phyloP scores from a whole-genome alignment of 495 filamentous ascomycete genomes.

The Articulospora tetracladia region DNA sequence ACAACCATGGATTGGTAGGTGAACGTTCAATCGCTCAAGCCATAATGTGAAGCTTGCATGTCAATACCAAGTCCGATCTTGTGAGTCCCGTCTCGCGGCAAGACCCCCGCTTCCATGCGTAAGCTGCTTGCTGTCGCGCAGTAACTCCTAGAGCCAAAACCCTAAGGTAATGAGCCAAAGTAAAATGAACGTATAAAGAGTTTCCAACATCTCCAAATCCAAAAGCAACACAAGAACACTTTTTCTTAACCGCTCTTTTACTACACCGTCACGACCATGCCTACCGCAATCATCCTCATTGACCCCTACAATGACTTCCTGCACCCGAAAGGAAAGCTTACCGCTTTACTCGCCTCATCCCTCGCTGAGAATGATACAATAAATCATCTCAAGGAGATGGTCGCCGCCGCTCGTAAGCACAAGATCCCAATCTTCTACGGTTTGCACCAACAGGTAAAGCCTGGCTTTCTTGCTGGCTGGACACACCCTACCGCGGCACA shows the following conservation, averaged over 20 bases:
- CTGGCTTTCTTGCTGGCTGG: constrained; percentile 22
- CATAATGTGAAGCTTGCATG: neutral
- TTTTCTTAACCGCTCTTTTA: no score
- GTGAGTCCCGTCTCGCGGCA: no score
- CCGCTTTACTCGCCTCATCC: constrained; percentile 10
- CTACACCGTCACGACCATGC: no score
- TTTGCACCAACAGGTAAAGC: constrained; percentile 25
- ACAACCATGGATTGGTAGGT: neutral
- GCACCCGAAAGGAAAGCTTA: constrained; percentile 26
- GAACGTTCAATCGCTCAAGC: neutral
- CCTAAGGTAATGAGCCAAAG: neutral
- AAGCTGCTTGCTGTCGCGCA: neutral
- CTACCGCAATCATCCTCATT: constrained; percentile 25
- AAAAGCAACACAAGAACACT: neutral
- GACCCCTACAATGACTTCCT: constrained; percentile 31
- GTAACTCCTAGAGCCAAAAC: neutral
- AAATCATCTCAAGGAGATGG: constrained; percentile 20
- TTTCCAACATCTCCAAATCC: neutral
- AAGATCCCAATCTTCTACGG: constrained; percentile 29
- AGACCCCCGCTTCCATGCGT: neutral
- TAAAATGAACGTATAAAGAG: neutral
- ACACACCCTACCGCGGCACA: constrained; percentile 21
- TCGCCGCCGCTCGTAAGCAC: constrained; percentile 16
- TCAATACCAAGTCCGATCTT: no score
- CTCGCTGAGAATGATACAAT: constrained; percentile 22